Percentiles rank a stretch among this genome's conserved stretches.
phyloP scores from a whole-genome alignment of 306 rosid species.

The Sesbania bispinosa region DNA sequence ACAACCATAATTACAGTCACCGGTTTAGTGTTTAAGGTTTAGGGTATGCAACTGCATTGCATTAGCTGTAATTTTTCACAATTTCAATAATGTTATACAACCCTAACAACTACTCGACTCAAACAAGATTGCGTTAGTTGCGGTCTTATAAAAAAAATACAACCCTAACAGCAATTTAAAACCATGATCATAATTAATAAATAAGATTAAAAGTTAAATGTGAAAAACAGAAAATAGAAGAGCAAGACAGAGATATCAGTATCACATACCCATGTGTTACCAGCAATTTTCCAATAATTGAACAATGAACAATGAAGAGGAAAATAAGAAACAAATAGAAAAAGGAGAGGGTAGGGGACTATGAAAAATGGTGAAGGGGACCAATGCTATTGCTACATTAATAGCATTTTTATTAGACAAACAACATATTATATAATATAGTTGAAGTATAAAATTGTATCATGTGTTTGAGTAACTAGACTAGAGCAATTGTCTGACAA shows the following conservation, averaged over 20 bases:
- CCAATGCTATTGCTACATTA: not conserved
- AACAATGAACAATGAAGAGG: not conserved
- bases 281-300: not conserved
- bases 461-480: not conserved
- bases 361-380: not conserved
- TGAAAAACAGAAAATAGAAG: not conserved
- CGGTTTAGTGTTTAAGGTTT: no score
- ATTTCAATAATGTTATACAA: no score
- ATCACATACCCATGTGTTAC: not conserved
- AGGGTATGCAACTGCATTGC: no score
- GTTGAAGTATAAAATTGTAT: not conserved
- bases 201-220: not conserved
- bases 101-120: no score
- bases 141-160: no score
- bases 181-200: not conserved
- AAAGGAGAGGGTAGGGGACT: not conserved
- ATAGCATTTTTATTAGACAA: conserved; percentile 2
- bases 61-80: no score
- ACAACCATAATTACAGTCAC: no score
- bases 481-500: conserved; percentile 38
- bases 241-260: not conserved
- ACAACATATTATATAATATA: not conserved
- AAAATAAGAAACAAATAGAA: not conserved
- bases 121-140: no score
- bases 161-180: no score